Base-by-base conservation (phyloP, 495 filamentous ascomycete genomes). In the Lophiotrema nucula region DNA sequence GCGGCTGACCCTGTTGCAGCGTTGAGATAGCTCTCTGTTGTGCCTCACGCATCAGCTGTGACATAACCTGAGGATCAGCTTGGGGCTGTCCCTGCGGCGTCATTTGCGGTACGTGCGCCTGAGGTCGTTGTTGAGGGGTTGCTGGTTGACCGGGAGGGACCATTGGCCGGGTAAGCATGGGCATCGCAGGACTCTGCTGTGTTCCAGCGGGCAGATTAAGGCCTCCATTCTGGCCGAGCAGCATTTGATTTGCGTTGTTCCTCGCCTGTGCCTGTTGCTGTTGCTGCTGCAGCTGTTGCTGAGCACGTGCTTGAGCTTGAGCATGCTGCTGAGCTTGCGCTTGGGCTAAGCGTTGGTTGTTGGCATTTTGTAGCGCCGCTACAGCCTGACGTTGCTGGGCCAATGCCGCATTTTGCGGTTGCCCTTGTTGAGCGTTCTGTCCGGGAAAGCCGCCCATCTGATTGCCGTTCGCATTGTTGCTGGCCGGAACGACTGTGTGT, bases 401-500 rank as follows among this genome's bases (percentile, higher is more conserved):
- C 53, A 69, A 59, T 28, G 48, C 48, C 19, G 60, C 54, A 26
- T 76, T 68, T 47, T 76, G 72, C 49, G 75, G 76, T 44, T 76
- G 76, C 10, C 60, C 63, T 47, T 69, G 47, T 67, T 72, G 68
- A 24, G 13, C 70, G 71, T 37, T 76, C 56, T 78, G 79, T 13
- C 67, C 68, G 8, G 54, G 50, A 66, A 74, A 70, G 39, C 74
- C 76, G 2, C 71, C 66, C 23, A 64, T 65, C 47, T 75, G 75
- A 39, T 76, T 74, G 54, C 76, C 74, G 47, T 76, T 70, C 21
- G 75, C 22, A 71, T 80, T 69, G 75, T 76, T 76, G 62, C 83
- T 87, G 16, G 83, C 84, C 10, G 84, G 84, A 11, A 88, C 84
- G 21, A 88, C 84, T 41, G 81, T 69, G 57, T 85, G 82, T 22